Percentiles rank a stretch among this genome's conserved stretches.
Evolutionary conservation across 2,329 filamentous ascomycete species (phyloP).

Genomic region (Phialocephala subalpina): DNA sequence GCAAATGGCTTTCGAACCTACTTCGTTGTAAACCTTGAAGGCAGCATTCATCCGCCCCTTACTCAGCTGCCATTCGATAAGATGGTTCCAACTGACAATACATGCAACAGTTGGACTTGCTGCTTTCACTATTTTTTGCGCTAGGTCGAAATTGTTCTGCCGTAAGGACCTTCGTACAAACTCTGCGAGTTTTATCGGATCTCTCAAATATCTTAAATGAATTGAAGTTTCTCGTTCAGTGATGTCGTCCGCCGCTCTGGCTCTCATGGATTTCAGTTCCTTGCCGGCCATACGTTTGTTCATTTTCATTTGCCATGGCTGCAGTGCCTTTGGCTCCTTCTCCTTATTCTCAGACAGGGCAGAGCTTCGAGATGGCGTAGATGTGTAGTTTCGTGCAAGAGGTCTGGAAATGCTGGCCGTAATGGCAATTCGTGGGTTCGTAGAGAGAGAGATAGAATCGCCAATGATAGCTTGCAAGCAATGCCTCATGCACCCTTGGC

Average conservation of each 20-base stretch:
- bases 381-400: conserved; percentile 24
- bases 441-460: conserved; percentile 27
- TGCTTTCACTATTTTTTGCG: conserved; percentile 70
- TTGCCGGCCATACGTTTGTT: neutral
- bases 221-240: conserved; percentile 27
- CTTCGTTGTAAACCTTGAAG: conserved; percentile 89
- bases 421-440: conserved; percentile 18
- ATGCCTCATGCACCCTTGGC: conserved; percentile 40
- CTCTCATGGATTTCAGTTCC: neutral
- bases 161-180: conserved; percentile 69
- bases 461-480: conserved; percentile 40
- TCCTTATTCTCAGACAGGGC: too few relatives aligned
- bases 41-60: conserved; percentile 68
- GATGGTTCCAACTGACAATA: conserved; percentile 85
- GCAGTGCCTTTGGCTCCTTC: neutral
- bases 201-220: conserved; percentile 48
- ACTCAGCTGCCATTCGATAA: conserved; percentile 76
- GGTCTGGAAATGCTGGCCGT: conserved; percentile 2
- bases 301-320: neutral
- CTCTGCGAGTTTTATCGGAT: conserved; percentile 76
- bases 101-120: conserved; percentile 72
- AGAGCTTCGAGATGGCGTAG: neutral
- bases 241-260: conserved; percentile 4
- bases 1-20: conserved; percentile 47
- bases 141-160: conserved; percentile 69